Percentiles rank a stretch among this genome's conserved stretches.
phyloP scores from a whole-genome alignment of 202 grass and related monocot genomes.

The Carex sylvatica region DNA sequence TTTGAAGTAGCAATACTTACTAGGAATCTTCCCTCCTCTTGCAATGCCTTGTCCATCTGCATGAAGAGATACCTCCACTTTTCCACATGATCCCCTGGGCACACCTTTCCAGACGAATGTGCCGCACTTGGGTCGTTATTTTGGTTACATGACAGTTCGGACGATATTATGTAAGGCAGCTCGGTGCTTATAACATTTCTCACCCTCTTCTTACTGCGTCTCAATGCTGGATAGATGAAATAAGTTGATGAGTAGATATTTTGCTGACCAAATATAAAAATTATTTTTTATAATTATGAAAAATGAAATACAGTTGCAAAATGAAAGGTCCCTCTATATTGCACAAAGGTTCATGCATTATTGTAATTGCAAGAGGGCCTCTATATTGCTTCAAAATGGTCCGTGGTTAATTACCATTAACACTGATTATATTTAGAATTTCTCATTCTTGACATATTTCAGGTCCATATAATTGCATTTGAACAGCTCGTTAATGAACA shows the following conservation, averaged over 20 bases:
- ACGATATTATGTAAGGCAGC: conserved; percentile 79
- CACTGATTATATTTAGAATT: neutral
- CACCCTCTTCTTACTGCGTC: conserved; percentile 92
- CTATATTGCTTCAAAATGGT: neutral
- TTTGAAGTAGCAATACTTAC: conserved; percentile 38
- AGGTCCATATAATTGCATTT: neutral
- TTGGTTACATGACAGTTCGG: conserved; percentile 65
- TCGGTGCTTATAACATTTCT: conserved; percentile 85
- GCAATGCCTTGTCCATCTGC: conserved; percentile 85
- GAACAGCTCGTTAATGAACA: neutral
- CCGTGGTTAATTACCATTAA: neutral
- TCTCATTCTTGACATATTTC: neutral
- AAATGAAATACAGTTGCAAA: neutral
- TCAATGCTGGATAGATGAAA: conserved; percentile 62
- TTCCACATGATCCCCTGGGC: conserved; percentile 62
- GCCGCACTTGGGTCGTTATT: conserved; percentile 48
- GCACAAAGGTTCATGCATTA: neutral
- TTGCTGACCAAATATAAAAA: neutral
- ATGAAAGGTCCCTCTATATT: neutral
- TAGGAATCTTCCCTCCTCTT: conserved; percentile 75
- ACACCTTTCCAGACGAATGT: conserved; percentile 48
- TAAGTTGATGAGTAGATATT: neutral
- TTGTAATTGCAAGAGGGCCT: neutral
- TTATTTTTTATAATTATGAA: neutral
- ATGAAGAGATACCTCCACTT: conserved; percentile 81